Evolutionary conservation across 2,329 filamentous ascomycete species (phyloP).

Genomic region (Aspergillus sp.): DNA sequence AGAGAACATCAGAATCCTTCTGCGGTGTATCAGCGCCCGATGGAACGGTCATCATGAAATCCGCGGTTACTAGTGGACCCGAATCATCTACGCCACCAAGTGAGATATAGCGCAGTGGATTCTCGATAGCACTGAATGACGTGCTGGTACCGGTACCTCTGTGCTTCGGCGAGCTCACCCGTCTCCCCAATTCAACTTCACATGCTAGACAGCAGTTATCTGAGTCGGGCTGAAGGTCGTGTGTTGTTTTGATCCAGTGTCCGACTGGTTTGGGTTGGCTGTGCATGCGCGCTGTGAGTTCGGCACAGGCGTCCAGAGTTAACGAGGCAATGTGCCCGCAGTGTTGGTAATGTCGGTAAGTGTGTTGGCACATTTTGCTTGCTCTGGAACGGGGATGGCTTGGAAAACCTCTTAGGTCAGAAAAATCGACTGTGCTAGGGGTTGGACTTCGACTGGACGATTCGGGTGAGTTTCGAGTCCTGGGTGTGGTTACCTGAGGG

Average conservation of each 20-base stretch:
- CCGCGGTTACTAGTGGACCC: neutral
- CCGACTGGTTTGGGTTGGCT: neutral
- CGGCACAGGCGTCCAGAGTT: constrained; percentile 23
- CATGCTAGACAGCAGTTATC: neutral
- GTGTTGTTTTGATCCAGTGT: neutral
- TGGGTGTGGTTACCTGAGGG: no score
- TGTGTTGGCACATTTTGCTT: constrained; percentile 25
- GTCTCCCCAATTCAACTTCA: neutral
- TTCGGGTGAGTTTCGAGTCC: no score
- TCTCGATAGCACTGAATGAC: neutral
- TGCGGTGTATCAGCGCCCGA: neutral
- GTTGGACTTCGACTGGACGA: no score
- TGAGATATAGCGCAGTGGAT: neutral
- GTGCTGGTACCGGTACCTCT: neutral
- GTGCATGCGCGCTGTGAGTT: constrained; percentile 21
- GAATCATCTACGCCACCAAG: neutral
- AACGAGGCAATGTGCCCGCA: constrained; percentile 31
- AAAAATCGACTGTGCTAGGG: no score
- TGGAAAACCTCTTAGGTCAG: no score
- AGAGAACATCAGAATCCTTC: neutral
- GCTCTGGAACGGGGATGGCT: neutral
- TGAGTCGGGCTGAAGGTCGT: neutral
- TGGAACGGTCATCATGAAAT: neutral
- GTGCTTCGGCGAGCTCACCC: neutral
- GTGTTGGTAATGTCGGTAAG: constrained; percentile 26